Base-by-base conservation (phyloP, 805 yeast species). In the Saccharomyces kudriavzevii region DNA sequence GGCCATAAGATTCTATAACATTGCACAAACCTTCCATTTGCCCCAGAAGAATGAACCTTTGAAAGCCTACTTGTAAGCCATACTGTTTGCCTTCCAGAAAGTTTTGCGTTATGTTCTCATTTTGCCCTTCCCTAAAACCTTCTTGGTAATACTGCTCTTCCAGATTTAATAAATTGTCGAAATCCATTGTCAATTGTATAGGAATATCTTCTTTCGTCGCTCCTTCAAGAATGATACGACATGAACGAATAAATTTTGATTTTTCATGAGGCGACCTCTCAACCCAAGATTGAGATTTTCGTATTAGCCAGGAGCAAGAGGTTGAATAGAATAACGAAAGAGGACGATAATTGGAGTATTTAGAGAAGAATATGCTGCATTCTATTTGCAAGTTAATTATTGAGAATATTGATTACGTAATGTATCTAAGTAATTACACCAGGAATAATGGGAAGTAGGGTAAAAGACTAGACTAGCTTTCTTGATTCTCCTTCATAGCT, bases 41-140 rank as follows among this genome's bases (percentile, higher is more conserved):
- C 0, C 97, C 97, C 0, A 90, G 65, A 0, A 87, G 64, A 1
- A 88, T 59, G 60, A 80, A 84, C 54, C 87, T 70, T 67, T 86
- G 94, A 61, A 82, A 85, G 0, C 89, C 89, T 0, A 87, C 83
- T 64, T 86, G 94, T 46, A 83, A 76, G 0, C 98, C 98, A 59
- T 82, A 84, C 63, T 88, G 89, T 63, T 84, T 85, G 0, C 97
- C 97, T 65, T 90, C 97, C 1, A 74, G 58, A 50, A 70, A 75
- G 49, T 89, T 90, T 46, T 82, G 78, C 49, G 66, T 68, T 0
- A 81, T 71, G 0, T 89, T 86, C 50, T 79, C 85, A 4, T 71
- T 68, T 43, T 77, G 77, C 0, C 96, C 98, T 56, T 88, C 94
- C 49, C 70, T 61, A 64, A 70, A 86, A 1, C 97, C 97, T 55